A percentile compares a stretch with the other conserved stretches of the same genome.
phyloP scores from a whole-genome alignment of 139 green algal species.

The Asterochloris sp. region DNA sequence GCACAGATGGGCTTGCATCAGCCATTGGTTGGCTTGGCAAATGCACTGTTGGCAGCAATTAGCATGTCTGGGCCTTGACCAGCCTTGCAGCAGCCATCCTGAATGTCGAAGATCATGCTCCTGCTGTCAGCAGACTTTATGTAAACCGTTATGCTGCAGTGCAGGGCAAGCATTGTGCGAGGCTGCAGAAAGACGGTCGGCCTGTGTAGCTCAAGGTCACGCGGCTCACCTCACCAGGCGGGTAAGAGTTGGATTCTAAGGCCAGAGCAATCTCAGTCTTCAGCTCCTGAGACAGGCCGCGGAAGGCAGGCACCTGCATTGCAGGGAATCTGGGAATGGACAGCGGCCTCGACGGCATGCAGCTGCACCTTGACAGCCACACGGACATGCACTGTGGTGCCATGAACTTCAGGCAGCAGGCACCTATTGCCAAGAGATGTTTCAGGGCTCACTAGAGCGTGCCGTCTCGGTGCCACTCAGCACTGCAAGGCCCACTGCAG shows the following conservation, averaged over 20 bases:
- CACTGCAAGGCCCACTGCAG: background rate
- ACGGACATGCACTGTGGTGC: background rate
- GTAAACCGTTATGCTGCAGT: too few species aligned
- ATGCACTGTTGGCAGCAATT: background rate
- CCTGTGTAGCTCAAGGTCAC: background rate
- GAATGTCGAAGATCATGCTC: background rate
- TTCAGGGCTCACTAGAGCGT: background rate
- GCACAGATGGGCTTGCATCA: background rate
- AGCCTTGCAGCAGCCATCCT: background rate
- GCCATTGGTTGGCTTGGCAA: background rate
- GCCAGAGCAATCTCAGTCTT: constrained; percentile 18
- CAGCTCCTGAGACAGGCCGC: background rate
- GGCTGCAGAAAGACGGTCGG: background rate
- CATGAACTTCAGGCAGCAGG: background rate
- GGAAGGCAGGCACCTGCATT: background rate
- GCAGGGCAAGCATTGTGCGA: too few species aligned
- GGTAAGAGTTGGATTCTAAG: constrained; percentile 10
- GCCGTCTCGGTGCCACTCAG: background rate
- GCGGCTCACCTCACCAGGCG: constrained; percentile 13
- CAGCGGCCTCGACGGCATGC: background rate
- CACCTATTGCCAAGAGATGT: background rate
- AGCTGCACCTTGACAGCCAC: background rate
- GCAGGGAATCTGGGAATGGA: background rate
- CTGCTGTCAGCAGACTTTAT: background rate
- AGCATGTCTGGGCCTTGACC: background rate